phyloP scores from a whole-genome alignment of 352 stramenopile genomes.

The Pythium biforme region DNA sequence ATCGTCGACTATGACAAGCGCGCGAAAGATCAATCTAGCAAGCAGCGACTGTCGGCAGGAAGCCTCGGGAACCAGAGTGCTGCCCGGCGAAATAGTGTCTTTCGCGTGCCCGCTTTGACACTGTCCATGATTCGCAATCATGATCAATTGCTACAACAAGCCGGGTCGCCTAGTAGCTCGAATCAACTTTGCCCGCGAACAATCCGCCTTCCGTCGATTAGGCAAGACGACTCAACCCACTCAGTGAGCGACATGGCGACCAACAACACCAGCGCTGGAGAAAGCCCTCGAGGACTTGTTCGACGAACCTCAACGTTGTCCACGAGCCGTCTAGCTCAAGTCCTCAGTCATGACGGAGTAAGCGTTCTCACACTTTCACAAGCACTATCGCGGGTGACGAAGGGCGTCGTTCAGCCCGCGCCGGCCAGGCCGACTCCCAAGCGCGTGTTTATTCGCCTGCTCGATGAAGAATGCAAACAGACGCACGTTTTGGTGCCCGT shows the following conservation, averaged over 20 bases:
- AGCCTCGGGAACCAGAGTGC: not conserved
- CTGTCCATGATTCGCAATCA: conserved; percentile 19
- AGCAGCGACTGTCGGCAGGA: not conserved
- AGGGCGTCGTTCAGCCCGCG: not conserved
- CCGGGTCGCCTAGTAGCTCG: not conserved
- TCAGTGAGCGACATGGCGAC: not conserved
- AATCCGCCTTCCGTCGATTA: conserved; percentile 16
- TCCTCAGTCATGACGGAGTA: not conserved
- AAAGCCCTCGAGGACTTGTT: not conserved
- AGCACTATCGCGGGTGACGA: not conserved
- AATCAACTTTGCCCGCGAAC: conserved; percentile 3
- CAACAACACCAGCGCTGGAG: not conserved
- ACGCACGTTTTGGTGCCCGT: conserved; percentile 7
- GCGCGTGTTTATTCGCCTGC: conserved; percentile 13
- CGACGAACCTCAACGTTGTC: conserved; percentile 8
- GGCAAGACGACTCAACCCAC: conserved; percentile 5
- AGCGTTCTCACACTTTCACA: conserved; percentile 23
- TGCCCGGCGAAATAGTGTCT: conserved; percentile 5
- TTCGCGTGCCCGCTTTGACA: not conserved
- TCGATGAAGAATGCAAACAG: conserved; percentile 27
- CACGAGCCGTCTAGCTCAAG: not conserved
- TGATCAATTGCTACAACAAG: not conserved
- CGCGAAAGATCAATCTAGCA: not conserved
- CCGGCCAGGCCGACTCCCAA: not conserved
- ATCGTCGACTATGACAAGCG: conserved; percentile 9